Conservation (phyloP, 2,329 filamentous ascomycete genomes). For the Curvularia spicifera region DNA sequence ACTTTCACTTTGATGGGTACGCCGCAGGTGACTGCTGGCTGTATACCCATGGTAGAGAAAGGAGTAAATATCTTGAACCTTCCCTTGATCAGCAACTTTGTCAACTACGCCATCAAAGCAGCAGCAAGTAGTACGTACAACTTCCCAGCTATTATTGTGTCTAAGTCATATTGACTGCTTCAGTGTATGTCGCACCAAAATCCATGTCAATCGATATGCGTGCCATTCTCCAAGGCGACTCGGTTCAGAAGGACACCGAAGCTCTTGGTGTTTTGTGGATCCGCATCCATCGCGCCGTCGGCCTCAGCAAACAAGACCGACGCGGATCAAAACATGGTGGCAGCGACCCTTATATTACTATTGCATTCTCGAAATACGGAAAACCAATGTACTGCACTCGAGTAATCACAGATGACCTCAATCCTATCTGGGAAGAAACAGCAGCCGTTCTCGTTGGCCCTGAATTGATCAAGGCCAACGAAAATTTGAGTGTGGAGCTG, state of each 20-base stretch:
- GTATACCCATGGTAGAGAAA: conserved; percentile 88
- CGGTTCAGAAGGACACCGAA: conserved; percentile 86
- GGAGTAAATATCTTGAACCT: conserved; percentile 91
- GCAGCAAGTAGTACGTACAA: conserved; percentile 65
- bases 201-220: conserved; percentile 90
- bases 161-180: conserved; percentile 39
- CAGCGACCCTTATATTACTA: conserved; percentile 93
- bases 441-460: conserved; percentile 84
- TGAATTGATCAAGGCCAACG: conserved; percentile 90
- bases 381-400: conserved; percentile 98
- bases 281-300: conserved; percentile 84
- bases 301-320: conserved; percentile 88
- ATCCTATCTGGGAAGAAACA: conserved; percentile 90
- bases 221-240: conserved; percentile 88
- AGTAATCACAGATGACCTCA: conserved; percentile 92
- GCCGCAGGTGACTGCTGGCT: conserved; percentile 87
- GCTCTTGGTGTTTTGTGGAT: conserved; percentile 92
- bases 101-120: conserved; percentile 91
- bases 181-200: conserved; percentile 89
- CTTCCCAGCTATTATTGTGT: no score
- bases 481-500: conserved; percentile 89
- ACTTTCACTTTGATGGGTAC: conserved; percentile 95
- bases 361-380: conserved; percentile 93
- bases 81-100: conserved; percentile 92
- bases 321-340: conserved; percentile 84